Evolutionary conservation across 768 basidiomycete genomes (phyloP).

Genomic region (Leccinum uliginosum): DNA sequence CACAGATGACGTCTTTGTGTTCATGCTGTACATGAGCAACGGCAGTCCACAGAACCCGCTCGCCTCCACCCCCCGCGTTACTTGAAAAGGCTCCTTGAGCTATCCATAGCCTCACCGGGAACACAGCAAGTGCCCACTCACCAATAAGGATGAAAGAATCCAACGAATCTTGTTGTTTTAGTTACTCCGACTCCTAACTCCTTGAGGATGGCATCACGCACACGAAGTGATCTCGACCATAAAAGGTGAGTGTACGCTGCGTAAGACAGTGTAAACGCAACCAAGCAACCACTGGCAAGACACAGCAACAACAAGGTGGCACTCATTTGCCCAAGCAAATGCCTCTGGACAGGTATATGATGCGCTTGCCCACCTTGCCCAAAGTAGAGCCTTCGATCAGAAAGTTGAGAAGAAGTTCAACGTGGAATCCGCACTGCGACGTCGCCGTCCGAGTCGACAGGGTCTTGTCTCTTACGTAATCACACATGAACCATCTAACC

Average conservation of each 20-base stretch:
- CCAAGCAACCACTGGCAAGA: conserved; percentile 3
- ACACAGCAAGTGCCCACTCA: conserved; percentile 33
- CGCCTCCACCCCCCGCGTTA: conserved; percentile 96
- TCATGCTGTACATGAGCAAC: conserved; percentile 69
- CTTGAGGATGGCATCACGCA: conserved; percentile 20
- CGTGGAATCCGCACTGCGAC: conserved; percentile 1
- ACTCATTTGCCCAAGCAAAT: conserved; percentile 10
- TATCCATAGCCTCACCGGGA: background rate
- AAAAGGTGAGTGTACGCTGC: conserved; percentile 21
- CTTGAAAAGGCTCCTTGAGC: conserved; percentile 43
- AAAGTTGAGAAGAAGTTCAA: background rate
- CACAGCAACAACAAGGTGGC: conserved; percentile 13
- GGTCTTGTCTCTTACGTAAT: conserved; percentile 9
- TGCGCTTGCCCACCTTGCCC: background rate
- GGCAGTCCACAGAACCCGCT: conserved; percentile 93
- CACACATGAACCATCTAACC: background rate
- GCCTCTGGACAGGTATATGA: background rate
- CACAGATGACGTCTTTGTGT: conserved; percentile 59
- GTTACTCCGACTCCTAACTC: conserved; percentile 9
- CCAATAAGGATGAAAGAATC: conserved; percentile 98
- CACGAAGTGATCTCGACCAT: conserved; percentile 18
- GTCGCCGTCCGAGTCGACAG: background rate
- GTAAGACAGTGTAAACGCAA: conserved; percentile 17
- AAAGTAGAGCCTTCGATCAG: background rate
- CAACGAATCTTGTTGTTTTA: conserved; percentile 43